Percentiles rank a stretch among this genome's conserved stretches.
These are phyloP conservation scores for Yamadazyma friedrichii DNA, from an alignment of 1,139 yeast genomes.

Conservation along the genomic window DNA sequence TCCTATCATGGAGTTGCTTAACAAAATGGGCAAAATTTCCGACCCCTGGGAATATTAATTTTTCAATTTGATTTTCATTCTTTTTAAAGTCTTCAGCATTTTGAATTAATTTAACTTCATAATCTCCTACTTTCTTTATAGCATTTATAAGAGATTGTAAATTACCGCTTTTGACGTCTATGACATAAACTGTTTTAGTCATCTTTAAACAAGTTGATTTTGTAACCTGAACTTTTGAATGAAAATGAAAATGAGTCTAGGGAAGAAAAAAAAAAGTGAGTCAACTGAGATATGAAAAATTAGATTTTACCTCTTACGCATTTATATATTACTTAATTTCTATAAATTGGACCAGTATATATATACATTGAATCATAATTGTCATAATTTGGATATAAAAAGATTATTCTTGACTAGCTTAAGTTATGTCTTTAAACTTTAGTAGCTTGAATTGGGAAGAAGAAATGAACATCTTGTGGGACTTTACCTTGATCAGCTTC, in stretches of 20 bases:
- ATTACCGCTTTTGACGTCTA: conserved; percentile 96
- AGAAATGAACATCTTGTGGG: conserved; percentile 27
- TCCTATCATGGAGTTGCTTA: conserved; percentile 58
- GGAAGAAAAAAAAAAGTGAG: background rate
- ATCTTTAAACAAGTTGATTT: background rate
- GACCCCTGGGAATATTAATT: conserved; percentile 84
- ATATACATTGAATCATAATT: background rate
- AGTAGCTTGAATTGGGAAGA: conserved; percentile 30
- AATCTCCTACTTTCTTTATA: conserved; percentile 67
- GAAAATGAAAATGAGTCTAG: background rate
- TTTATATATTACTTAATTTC: background rate
- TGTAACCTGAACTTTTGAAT: background rate
- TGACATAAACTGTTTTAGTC: conserved; percentile 55
- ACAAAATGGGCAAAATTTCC: conserved; percentile 96
- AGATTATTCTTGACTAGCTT: too few species aligned
- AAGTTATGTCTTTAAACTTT: conserved; percentile 16
- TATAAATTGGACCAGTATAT: background rate
- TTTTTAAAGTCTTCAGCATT: conserved; percentile 33
- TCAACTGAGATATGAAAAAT: background rate
- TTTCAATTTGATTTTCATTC: conserved; percentile 47
- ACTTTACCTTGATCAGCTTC: conserved; percentile 16
- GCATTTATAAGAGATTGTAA: conserved; percentile 88
- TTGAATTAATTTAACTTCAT: conserved; percentile 52
- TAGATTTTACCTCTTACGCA: background rate
- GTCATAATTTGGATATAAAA: background rate